Base-by-base conservation (phyloP, 192 early-diverging fungal genomes). In the Coemansia sp. region DNA sequence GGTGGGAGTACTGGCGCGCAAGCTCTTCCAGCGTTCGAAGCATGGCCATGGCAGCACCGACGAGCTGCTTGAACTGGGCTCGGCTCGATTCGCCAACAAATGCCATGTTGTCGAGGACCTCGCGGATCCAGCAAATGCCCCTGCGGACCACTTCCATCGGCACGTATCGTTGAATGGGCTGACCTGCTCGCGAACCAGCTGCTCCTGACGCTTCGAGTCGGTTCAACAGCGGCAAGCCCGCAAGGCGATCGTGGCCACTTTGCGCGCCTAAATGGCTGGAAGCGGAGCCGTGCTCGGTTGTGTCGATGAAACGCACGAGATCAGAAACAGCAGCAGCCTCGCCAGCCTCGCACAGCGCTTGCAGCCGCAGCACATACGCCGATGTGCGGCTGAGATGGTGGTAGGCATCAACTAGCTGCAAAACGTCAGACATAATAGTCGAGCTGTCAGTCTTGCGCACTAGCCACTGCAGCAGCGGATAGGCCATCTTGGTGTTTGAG, bases 371-470 rank as follows among this genome's bases (percentile, higher is more conserved):
- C 9, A 81, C 69, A 55, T 88, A 91, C 9, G 87, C 87, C 5
- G 86, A 79, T 7, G 77, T 64, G 39, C 82, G 83, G 46, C 71
- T 78, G 9, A 89, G 71, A 27, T 86, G 83, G 41, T 86, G 84
- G 72, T 89, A 89, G 8, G 86, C 87, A 36, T 82, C 76, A 38
- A 89, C 88, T 9, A 90, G 69, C 75, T 86, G 72, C 51, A 80
- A 68, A 42, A 81, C 88, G 58, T 91, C 89, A 9, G 67, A 48
- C 80, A 91, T 85, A n/a, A 88, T 87, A 15, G 66, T 40, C 13
- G 55, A 61, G n/a, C 71, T 40, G 60, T 86, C 88, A 4, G 78
- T 48, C 20, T 78, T 69, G 13, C 74, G 71, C 44, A 86, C 75
- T 51, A 91, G 85, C 60, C 82, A 77, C 48, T 74, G 83, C 20